These are phyloP conservation scores for Mycena olivaceomarginata DNA, from an alignment of 768 basidiomycete genomes.

Conservation along the genomic window DNA sequence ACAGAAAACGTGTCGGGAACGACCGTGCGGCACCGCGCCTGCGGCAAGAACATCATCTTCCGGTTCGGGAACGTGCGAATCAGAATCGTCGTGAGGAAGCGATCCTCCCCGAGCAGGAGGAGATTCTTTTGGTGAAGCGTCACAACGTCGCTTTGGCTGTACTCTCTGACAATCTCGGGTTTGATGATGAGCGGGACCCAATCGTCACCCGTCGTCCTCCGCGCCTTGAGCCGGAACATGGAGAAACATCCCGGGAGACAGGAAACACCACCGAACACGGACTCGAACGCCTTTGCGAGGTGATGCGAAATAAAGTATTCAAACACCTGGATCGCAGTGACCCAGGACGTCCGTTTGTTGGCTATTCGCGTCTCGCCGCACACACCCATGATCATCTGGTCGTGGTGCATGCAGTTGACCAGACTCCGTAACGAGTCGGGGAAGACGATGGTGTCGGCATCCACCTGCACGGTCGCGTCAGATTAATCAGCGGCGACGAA, in stretches of 20 bases:
- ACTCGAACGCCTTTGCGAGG: slow-evolving; percentile 98
- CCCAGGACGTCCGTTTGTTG: slow-evolving; percentile 99
- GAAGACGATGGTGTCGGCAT: slow-evolving; percentile 98
- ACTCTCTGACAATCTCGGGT: slow-evolving; percentile 97
- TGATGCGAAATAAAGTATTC: slow-evolving; percentile 99
- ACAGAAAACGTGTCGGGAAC: slow-evolving; percentile 97
- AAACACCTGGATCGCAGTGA: slow-evolving; percentile 98
- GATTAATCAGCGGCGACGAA: slow-evolving; percentile 28
- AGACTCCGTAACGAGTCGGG: slow-evolving; percentile 92
- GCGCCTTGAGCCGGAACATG: slow-evolving; percentile 98
- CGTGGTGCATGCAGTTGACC: slow-evolving; percentile 99
- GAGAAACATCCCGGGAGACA: slow-evolving; percentile 99
- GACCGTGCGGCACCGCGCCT: slow-evolving; percentile 95
- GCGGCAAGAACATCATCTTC: slow-evolving; percentile 99
- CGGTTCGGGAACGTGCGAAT: slow-evolving; percentile 97
- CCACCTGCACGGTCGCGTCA: slow-evolving; percentile 78
- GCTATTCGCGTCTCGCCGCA: slow-evolving; percentile 99
- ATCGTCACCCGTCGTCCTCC: slow-evolving; percentile 91
- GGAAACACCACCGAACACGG: slow-evolving; percentile 99
- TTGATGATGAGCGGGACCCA: slow-evolving; percentile 99
- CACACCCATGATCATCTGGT: slow-evolving; percentile 99
- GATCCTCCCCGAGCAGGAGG: slow-evolving; percentile 97
- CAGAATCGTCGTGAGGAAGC: slow-evolving; percentile 97
- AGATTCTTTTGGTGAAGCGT: slow-evolving; percentile 99
- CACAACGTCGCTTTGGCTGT: slow-evolving; percentile 94